phyloP scores from a whole-genome alignment of 306 rosid genomes.

The Ormosia emarginata region DNA sequence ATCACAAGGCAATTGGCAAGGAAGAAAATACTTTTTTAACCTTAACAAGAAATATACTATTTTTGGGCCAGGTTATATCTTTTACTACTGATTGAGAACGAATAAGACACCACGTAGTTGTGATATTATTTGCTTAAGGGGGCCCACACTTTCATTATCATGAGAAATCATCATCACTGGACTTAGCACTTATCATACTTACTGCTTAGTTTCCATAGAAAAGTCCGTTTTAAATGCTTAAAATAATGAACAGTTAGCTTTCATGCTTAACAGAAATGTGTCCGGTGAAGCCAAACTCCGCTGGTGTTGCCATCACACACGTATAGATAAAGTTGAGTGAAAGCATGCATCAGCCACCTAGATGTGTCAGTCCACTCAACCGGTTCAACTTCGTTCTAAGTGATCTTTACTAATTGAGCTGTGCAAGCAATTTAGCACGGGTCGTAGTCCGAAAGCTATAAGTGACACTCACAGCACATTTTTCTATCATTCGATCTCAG shows the following conservation, averaged over 20 bases:
- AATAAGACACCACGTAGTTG: neutral
- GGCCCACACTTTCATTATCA: conserved; percentile 26
- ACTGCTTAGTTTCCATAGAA: neutral
- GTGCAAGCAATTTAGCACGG: neutral
- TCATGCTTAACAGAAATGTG: conserved; percentile 7
- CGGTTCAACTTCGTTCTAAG: neutral
- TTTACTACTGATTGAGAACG: neutral
- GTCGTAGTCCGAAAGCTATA: neutral
- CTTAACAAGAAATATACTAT: neutral
- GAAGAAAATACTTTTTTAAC: neutral
- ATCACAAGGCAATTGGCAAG: conserved; percentile 7
- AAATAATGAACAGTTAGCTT: conserved; percentile 4
- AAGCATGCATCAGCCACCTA: conserved; percentile 21
- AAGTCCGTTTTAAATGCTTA: neutral
- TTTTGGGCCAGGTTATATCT: neutral
- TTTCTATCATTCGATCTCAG: too few relatives aligned
- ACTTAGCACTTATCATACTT: too few relatives aligned
- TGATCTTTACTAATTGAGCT: neutral
- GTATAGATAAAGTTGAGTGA: neutral
- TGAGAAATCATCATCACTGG: conserved; percentile 9
- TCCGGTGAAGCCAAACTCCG: conserved; percentile 1
- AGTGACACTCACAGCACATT: too few relatives aligned
- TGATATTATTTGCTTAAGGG: conserved; percentile 6
- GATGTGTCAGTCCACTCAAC: conserved; percentile 21
- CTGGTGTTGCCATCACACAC: conserved; percentile 25